Evolutionary conservation across 2,329 filamentous ascomycete species (phyloP), one percentile per base, ranked within the genome.

Genomic region (Byssothecium circinans): DNA sequence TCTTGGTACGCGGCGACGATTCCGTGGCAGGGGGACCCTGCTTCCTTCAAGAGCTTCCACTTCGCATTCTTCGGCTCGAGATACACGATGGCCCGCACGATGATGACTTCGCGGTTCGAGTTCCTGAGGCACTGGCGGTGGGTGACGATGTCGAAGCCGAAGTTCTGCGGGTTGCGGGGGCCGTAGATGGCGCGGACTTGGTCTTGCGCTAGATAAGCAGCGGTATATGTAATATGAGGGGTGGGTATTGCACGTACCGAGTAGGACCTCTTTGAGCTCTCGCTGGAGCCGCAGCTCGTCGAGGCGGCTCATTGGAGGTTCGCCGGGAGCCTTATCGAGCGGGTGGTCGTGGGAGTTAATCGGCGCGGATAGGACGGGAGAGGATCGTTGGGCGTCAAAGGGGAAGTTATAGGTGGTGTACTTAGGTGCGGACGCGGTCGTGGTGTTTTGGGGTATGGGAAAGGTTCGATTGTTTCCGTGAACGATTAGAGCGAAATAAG

Each of bases 31-130:
- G 20, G 15, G 17, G 7, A 35, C 15, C 34, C 40, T 17, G 27
- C 42, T 40, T 47, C 39, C 5, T 41, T 36, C 11, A 47, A 17
- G 3, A 50, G 10, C 33, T 36, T 47, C 40, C 44, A 50, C 17
- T 40, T 29, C 6, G 27, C 27, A 2, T 40, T 17, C 15, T 34
- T 18, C 15, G 45, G 30, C 25, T 45, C 25, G 2, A 25, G 37
- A 22, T 41, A 30, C 11, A 39, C 27, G 38, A 37, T 45, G 8
- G 41, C 42, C 18, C 33, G 45, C 5, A 20, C 27, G 10, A 37
- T 23, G 40, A 19, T 12, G n/a, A 34, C 17, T 23, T 39, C 36
- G 19, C 36, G 33, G 3, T 3, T 8, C 3, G 17, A n/a, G 18
- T 23, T 39, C 15, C 11, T 17, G 12, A 18, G 8, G 7, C 4